Conservation (phyloP, 1,139 yeast species). For the Tardiomyces digboiensis region DNA sequence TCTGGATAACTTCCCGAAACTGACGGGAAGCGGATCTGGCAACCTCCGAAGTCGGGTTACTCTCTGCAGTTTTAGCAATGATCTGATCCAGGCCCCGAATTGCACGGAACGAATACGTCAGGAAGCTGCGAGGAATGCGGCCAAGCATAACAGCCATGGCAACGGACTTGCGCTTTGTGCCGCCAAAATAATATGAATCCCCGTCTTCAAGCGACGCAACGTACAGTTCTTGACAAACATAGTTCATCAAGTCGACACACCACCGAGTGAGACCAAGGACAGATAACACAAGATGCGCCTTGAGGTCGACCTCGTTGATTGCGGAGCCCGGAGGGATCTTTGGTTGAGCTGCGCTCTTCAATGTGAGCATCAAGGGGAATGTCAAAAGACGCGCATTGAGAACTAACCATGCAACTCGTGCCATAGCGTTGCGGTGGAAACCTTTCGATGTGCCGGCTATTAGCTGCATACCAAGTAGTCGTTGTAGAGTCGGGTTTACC, state of each 20-base stretch:
- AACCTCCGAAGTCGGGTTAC: conserved; percentile 4
- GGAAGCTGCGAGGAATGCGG: conserved; percentile 60
- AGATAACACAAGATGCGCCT: conserved; percentile 47
- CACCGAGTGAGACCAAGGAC: conserved; percentile 69
- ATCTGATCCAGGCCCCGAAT: conserved; percentile 56
- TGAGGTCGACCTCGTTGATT: conserved; percentile 42
- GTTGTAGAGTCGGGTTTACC: conserved; percentile 66
- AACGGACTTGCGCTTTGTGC: conserved; percentile 14
- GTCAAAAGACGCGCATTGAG: conserved; percentile 62
- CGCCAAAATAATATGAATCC: conserved; percentile 2
- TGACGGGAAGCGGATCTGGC: conserved; percentile 20
- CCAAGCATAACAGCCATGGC: conserved; percentile 35
- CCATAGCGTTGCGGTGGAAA: conserved; percentile 40
- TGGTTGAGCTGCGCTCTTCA: conserved; percentile 22
- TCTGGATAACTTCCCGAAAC: conserved; percentile 42
- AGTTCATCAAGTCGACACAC: conserved; percentile 62
- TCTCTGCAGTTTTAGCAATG: conserved; percentile 8
- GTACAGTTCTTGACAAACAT: conserved; percentile 56
- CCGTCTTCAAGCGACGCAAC: conserved; percentile 16
- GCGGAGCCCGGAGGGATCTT: conserved; percentile 1
- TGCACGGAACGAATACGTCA: conserved; percentile 61
- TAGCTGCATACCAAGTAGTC: conserved; percentile 44
- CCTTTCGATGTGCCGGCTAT: conserved; percentile 48
- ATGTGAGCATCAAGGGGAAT: conserved; percentile 65
- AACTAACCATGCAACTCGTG: conserved; percentile 57